phyloP scores from a whole-genome alignment of 768 basidiomycete genomes.

The Cyclocybe aegerita region DNA sequence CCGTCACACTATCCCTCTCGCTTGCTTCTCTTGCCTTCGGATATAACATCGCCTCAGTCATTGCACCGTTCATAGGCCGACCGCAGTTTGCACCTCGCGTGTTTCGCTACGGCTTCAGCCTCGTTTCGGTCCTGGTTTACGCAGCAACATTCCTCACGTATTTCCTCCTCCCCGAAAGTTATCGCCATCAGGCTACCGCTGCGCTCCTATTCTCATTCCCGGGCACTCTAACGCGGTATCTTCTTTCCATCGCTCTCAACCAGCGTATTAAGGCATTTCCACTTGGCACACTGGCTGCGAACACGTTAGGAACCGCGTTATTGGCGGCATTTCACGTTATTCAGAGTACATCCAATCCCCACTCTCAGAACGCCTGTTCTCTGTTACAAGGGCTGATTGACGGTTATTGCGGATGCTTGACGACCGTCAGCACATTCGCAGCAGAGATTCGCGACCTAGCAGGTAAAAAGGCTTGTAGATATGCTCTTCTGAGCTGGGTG shows the following conservation, averaged over 20 bases:
- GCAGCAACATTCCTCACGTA: constrained; percentile 77
- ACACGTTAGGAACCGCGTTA: constrained; percentile 79
- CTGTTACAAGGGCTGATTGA: constrained; percentile 81
- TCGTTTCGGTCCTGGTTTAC: constrained; percentile 65
- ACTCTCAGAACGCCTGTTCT: constrained; percentile 58
- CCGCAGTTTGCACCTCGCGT: constrained; percentile 33
- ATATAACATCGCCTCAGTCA: constrained; percentile 49
- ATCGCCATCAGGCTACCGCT: constrained; percentile 80
- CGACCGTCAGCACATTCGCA: constrained; percentile 91
- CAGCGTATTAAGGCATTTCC: constrained; percentile 60
- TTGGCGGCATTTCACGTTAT: constrained; percentile 72
- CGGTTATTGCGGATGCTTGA: constrained; percentile 95
- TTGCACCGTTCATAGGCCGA: constrained; percentile 39
- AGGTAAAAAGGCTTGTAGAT: constrained; percentile 60
- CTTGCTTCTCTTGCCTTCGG: constrained; percentile 81
- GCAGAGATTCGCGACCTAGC: constrained; percentile 69
- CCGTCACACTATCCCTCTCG: constrained; percentile 77
- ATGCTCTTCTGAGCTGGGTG: constrained; percentile 68
- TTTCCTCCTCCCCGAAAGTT: constrained; percentile 65
- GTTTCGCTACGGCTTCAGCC: constrained; percentile 50
- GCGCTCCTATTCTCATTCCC: constrained; percentile 89
- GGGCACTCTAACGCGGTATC: constrained; percentile 82
- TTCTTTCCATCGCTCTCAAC: constrained; percentile 75
- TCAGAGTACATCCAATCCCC: constrained; percentile 49
- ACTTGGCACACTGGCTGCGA: constrained; percentile 76